These are phyloP conservation scores for Emmonsia crescens DNA, from an alignment of 2,329 filamentous ascomycete genomes.

Conservation along the genomic window DNA sequence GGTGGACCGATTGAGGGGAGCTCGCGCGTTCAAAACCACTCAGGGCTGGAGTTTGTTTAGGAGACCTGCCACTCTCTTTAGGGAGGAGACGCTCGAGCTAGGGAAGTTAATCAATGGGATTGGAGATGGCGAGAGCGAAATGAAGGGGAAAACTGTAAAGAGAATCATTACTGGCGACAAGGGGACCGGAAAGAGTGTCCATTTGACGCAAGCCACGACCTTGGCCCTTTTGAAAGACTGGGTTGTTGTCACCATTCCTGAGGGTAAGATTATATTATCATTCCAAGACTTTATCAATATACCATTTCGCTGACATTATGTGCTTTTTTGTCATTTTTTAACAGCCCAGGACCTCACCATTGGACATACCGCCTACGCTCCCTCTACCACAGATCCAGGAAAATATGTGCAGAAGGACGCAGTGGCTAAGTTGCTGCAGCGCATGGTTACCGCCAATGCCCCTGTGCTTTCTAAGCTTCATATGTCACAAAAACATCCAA, in stretches of 20 bases:
- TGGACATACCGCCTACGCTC: slow-evolving; percentile 69
- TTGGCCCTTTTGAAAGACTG: slow-evolving; percentile 74
- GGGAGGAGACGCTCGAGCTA: slow-evolving; percentile 66
- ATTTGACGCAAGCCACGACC: slow-evolving; percentile 72
- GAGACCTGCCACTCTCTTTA: slow-evolving; percentile 65
- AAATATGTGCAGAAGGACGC: slow-evolving; percentile 71
- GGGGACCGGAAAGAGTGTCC: slow-evolving; percentile 74
- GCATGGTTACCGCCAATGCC: slow-evolving; percentile 62
- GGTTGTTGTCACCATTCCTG: slow-evolving; percentile 81
- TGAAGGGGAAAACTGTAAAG: slow-evolving; percentile 34
- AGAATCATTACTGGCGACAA: slow-evolving; percentile 63
- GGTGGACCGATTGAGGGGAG: slow-evolving; percentile 69
- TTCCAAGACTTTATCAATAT: background rate
- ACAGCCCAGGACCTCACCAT: slow-evolving; percentile 70
- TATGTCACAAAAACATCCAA: slow-evolving; percentile 44
- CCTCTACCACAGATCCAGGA: slow-evolving; percentile 44
- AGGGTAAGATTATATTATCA: slow-evolving; percentile 49
- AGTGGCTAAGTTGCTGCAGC: slow-evolving; percentile 60
- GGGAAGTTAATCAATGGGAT: slow-evolving; percentile 51
- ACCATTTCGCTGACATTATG: background rate
- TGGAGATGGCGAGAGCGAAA: slow-evolving; percentile 24
- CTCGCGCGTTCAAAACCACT: slow-evolving; percentile 80
- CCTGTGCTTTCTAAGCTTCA: slow-evolving; percentile 46
- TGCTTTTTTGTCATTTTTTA: background rate
- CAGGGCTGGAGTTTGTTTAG: slow-evolving; percentile 85